Evolutionary conservation across 169 alveolate species (phyloP), one percentile per base, ranked within the genome.

Genomic region (Plasmodium adleri): DNA sequence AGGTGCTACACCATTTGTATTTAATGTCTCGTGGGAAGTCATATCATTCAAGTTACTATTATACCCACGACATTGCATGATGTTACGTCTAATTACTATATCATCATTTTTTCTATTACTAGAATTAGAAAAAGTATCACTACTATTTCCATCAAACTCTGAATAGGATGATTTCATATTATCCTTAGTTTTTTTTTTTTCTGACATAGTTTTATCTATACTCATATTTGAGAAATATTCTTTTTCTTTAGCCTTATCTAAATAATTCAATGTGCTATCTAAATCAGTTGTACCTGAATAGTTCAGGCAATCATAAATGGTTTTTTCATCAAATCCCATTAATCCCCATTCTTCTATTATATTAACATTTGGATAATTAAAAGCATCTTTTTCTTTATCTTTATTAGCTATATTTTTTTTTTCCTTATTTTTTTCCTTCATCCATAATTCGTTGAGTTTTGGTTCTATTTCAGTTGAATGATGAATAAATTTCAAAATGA

Each of bases 251-350:
- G 78, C 71, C n/a, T 67, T 83, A 68, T 83, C 91, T 24, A 83
- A 32, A 83, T 83, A 83, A 54, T 83, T 83, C 39, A 83, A 56
- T n/a, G 91, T 83, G 26, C 75, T 68, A 17, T 72, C 74, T 6
- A 86, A 32, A 39, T 86, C 88, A 2, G 87, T 86, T 17, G 92
- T 86, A 5, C 92, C 92, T 3, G 92, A 86, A 72, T 62, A 86
- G 20, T 86, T 86, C 7, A 86, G 45, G 17, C 75, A 86, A 22
- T 86, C 76, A 50, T 72, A 47, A 49, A 72, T 70, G 13, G 74
- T 70, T 71, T 70, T 72, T 62, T 72, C 70, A 54, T 86, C 92
- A 72, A 86, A 86, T 15, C 92, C 92, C 88, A 86, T 71, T 28
- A 47, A 12, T 17, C 20, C 60, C 76, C 73, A 72, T 24, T 72